A percentile compares a stretch with the other conserved stretches of the same genome.
phyloP scores from a whole-genome alignment of 257 asterid genomes.

The Nicotiana attenuata region DNA sequence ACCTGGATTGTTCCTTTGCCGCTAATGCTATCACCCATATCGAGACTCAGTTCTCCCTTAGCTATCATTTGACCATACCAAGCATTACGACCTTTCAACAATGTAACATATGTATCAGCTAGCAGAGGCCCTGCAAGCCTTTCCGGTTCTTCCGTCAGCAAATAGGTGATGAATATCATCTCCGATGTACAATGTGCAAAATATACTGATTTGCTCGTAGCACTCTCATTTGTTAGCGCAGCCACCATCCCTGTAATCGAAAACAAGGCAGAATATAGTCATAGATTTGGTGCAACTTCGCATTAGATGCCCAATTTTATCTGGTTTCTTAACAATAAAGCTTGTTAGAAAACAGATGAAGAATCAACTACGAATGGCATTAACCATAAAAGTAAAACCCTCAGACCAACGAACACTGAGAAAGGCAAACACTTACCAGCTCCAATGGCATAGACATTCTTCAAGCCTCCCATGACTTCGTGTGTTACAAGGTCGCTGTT shows the following conservation, averaged over 20 bases:
- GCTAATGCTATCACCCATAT: conserved; percentile 83
- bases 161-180: conserved; percentile 84
- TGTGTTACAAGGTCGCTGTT: conserved; percentile 84
- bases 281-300: not conserved
- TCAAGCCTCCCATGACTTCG: conserved; percentile 94
- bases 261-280: not conserved
- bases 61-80: conserved; percentile 97
- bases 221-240: conserved; percentile 86
- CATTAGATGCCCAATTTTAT: not conserved
- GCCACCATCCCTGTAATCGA: conserved; percentile 69
- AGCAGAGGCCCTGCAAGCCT: conserved; percentile 91
- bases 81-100: conserved; percentile 83
- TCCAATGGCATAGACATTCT: conserved; percentile 89
- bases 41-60: conserved; percentile 68
- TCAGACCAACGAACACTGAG: not conserved
- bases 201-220: conserved; percentile 87
- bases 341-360: not conserved
- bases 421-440: conserved; percentile 49
- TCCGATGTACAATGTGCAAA: conserved; percentile 93
- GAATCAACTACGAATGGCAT: not conserved
- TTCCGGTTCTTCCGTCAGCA: conserved; percentile 81
- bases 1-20: conserved; percentile 98
- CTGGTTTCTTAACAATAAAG: not conserved
- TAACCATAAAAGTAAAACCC: not conserved
- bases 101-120: conserved; percentile 82